Base-by-base conservation (phyloP, 139 green algal genomes). In the Micractinium sp. region DNA sequence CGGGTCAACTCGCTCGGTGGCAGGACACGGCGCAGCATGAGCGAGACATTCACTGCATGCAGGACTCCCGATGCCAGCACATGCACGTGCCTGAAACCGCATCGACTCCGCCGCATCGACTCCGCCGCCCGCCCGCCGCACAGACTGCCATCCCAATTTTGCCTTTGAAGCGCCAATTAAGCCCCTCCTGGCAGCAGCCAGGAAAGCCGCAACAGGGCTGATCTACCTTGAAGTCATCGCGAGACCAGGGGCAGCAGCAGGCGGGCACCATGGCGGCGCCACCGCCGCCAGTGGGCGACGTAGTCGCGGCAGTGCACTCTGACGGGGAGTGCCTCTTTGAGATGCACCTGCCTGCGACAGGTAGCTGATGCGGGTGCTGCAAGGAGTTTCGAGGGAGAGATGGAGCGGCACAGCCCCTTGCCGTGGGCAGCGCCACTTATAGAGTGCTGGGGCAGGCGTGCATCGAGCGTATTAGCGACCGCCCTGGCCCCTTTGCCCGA, bases 281-380 rank as follows among this genome's bases (percentile, higher is more conserved):
- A 18, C 38, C 38, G 77, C 38, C 77, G 77, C 31, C 71, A 39
- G 71, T 53, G 31, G 81, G 81, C 29, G 56, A 38, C 56, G 36
- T 87, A 29, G 41, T 38, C 38, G 83, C 83, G 67, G 83, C 83
- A 29, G 39, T 87, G 38, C 63, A 38, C 83, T 67, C 27, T 39
- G 83, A 66, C 67, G 67, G 41, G 66, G 66, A 87, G 1, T 79
- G 41, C 38, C 18, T 87, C 27, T 29, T 87, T 18, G 20, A 74
- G n/a, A 29, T 80, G 22, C 47, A 33, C 25, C 25, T 87, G 35
- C 82, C 82, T 4, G 25, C 56, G 36, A 87, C 82, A 60, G 61
- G 82, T 77, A 67, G 9, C 41, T 29, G 63, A 31, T 36, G 47
- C 47, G 47, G 47, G 47, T 56, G 47, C 47, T 56, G 47, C 47